Evolutionary conservation across 2,329 filamentous ascomycete species (phyloP).

Genomic region (Pestalotiopsis sp.): DNA sequence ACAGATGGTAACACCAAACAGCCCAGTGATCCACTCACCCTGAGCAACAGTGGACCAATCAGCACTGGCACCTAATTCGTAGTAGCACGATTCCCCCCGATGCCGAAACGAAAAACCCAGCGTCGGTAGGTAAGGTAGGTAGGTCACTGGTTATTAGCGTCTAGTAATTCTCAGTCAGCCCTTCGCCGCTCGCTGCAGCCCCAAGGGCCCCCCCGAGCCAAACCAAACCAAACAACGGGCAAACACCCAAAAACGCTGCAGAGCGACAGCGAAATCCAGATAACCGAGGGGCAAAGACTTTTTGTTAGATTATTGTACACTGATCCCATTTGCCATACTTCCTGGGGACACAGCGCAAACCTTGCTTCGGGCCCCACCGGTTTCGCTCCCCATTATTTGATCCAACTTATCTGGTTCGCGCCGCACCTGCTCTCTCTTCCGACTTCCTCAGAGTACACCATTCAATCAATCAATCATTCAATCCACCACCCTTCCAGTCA

Average conservation of each 20-base stretch:
- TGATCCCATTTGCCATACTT: neutral
- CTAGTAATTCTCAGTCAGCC: too few relatives aligned
- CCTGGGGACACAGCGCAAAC: neutral
- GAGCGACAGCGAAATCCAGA: neutral
- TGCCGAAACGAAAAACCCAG: neutral
- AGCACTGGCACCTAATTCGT: neutral
- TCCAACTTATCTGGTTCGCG: neutral
- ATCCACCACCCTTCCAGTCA: too few relatives aligned
- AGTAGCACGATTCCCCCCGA: neutral
- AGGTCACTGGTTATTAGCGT: too few relatives aligned
- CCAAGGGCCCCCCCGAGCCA: neutral
- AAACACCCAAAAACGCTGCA: neutral
- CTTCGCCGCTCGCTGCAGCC: neutral
- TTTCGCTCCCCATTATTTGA: neutral
- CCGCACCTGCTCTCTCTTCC: neutral
- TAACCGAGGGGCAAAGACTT: neutral
- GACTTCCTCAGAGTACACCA: neutral
- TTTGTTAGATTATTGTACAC: neutral
- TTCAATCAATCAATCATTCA: too few relatives aligned
- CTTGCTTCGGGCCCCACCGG: neutral
- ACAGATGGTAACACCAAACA: neutral
- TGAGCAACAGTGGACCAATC: neutral
- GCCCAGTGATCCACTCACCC: neutral
- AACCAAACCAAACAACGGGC: neutral
- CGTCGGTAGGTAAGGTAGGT: neutral